Evolutionary conservation across 2,329 filamentous ascomycete species (phyloP).

Genomic region (Diaporthe ilicicola): DNA sequence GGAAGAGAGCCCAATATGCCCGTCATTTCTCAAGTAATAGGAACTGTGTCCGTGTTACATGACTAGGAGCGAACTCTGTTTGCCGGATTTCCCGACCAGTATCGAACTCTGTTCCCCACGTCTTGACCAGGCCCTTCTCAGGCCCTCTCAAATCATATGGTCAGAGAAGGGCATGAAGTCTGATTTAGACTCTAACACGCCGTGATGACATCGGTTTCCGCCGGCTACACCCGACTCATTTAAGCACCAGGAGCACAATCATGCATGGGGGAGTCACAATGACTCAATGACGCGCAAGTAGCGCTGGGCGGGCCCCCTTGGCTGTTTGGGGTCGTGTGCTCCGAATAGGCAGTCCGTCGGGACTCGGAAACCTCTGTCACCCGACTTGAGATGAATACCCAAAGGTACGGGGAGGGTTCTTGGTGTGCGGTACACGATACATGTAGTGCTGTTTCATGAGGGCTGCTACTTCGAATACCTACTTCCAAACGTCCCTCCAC

Average conservation of each 20-base stretch:
- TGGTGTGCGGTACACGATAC: background rate
- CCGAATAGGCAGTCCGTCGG: background rate
- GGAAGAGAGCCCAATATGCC: background rate
- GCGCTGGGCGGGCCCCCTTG: background rate
- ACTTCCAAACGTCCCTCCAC: background rate
- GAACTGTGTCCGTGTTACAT: background rate
- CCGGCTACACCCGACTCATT: background rate
- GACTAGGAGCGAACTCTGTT: background rate
- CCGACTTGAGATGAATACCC: background rate
- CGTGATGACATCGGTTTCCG: background rate
- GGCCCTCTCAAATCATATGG: background rate
- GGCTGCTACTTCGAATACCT: background rate
- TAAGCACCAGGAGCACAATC: background rate
- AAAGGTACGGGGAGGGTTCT: background rate
- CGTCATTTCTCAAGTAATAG: background rate
- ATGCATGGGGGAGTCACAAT: background rate
- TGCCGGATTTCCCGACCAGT: background rate
- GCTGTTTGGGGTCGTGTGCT: slow-evolving; percentile 14
- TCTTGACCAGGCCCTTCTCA: background rate
- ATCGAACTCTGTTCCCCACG: background rate
- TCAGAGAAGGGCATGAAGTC: background rate
- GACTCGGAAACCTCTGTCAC: background rate
- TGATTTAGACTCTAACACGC: slow-evolving; percentile 19
- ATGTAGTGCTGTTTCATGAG: background rate
- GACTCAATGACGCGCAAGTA: background rate